Evolutionary conservation across 1,284 basidiomycete genomes (phyloP).

Genomic region (Meira miltonrushii): DNA sequence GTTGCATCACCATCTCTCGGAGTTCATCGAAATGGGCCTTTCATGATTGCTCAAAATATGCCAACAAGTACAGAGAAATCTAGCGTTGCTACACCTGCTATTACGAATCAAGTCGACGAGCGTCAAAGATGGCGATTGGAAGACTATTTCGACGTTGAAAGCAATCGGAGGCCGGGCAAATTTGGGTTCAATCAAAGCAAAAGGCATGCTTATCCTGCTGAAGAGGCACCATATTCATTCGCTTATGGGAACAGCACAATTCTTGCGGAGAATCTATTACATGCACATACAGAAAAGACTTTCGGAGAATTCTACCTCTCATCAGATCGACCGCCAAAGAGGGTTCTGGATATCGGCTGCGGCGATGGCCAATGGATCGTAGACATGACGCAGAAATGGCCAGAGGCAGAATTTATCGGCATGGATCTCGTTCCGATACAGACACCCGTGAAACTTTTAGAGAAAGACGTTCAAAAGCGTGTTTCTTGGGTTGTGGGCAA

Average conservation of each 20-base stretch:
- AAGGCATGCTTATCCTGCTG: constrained; percentile 25
- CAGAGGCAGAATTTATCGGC: constrained; percentile 34
- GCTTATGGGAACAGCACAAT: constrained; percentile 24
- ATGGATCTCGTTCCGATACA: constrained; percentile 38
- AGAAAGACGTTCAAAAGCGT: constrained; percentile 27
- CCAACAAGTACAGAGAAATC: too few relatives aligned
- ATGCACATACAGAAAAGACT: constrained; percentile 1
- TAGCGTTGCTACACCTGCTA: too few relatives aligned
- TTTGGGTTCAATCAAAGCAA: constrained; percentile 20
- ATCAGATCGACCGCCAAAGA: constrained; percentile 18
- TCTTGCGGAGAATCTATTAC: constrained; percentile 22
- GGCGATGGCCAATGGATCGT: constrained; percentile 33
- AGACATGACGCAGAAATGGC: constrained; percentile 33
- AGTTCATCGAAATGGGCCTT: too few relatives aligned
- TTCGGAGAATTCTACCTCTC: constrained; percentile 12
- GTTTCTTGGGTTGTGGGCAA: constrained; percentile 44
- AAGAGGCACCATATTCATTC: constrained; percentile 30
- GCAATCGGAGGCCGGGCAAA: not conserved
- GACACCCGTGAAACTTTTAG: constrained; percentile 18
- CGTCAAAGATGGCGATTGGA: constrained; percentile 23
- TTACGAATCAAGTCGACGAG: too few relatives aligned
- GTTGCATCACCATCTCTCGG: too few relatives aligned
- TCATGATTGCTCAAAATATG: too few relatives aligned
- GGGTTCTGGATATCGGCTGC: constrained; percentile 36
- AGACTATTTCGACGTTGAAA: constrained; percentile 20